Base-by-base conservation (phyloP, 2,329 filamentous ascomycete species). In the Bipolaris gigantea region DNA sequence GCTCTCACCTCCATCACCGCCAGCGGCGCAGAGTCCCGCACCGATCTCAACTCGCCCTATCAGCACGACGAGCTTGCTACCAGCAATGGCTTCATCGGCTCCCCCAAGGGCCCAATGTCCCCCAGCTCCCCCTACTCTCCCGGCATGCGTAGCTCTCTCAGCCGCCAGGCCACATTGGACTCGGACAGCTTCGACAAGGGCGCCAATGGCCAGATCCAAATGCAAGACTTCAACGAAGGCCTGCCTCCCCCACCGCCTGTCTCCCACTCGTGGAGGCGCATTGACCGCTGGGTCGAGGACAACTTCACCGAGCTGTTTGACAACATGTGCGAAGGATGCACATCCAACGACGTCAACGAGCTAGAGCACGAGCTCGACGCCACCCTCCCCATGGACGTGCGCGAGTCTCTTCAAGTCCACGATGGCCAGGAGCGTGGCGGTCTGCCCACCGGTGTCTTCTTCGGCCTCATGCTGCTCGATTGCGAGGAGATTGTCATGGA, bases 401-500 rank as follows among this genome's bases (percentile, higher is more conserved):
- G 94, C 64, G 92, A 99, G 68, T 97, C 94, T 2, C 79, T 97
- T 66, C 86, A 89, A 79, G 75, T 91, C 48, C 94, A 99, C 74
- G 94, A 99, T 69, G 94, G 94, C n/a, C 94, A 99, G 76, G 94
- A 99, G 77, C 89, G 94, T 60, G 90, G 92, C 58, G 94, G 94
- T 60, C 83, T 83, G 53, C 94, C 94, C 0, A 97, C 93, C 0
- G 94, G 94, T 59, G 89, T 97, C 63, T 85, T 99, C 57, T 97
- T 99, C 67, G 85, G 92, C 56, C 89, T 86, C 72, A 99, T 99
- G 94, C 79, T 99, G 60, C 84, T 99, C 53, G 94, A 99, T 75
- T 97, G 94, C 71, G 94, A 99, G 75, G 94, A 99, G 72, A 96
- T 99, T 64, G 88, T 96, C 19, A 92, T 97, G 74, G 94, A 99